phyloP scores from a whole-genome alignment of 225 moss, liverwort and hornwort genomes.

The Ulota crispa region DNA sequence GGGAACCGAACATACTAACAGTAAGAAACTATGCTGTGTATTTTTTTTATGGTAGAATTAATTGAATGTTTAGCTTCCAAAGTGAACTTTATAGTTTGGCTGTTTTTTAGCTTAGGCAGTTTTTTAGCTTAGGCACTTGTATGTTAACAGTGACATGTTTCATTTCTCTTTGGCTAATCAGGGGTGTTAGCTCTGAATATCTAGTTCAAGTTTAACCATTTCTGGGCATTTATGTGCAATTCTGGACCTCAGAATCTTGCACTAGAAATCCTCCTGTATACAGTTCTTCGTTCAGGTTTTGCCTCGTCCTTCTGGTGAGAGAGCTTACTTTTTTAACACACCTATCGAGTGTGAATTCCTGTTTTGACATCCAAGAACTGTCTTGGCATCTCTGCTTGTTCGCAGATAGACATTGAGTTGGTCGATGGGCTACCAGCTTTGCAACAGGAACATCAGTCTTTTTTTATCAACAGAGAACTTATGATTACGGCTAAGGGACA shows the following conservation, averaged over 20 bases:
- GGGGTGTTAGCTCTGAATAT: not conserved
- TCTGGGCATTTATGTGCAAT: not conserved
- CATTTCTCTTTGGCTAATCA: not conserved
- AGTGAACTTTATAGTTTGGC: not conserved
- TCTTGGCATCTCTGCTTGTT: constrained; percentile 16
- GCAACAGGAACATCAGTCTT: not conserved
- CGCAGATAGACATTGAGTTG: not conserved
- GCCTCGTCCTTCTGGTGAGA: not conserved
- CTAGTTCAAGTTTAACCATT: not conserved
- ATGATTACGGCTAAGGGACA: not conserved
- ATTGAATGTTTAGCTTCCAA: not conserved
- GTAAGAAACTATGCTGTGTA: no score
- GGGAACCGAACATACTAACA: no score
- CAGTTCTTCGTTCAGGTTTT: not conserved
- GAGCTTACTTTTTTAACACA: not conserved
- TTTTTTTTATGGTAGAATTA: no score
- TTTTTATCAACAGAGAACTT: not conserved
- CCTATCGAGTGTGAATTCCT: not conserved
- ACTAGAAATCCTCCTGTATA: not conserved
- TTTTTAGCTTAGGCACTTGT: not conserved
- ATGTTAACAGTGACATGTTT: not conserved
- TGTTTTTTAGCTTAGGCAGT: not conserved
- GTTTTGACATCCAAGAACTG: constrained; percentile 5
- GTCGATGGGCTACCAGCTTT: not conserved
- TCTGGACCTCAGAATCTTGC: not conserved